Conservation (phyloP, 352 stramenopile species). For the Halophytophthora batemanensis region DNA sequence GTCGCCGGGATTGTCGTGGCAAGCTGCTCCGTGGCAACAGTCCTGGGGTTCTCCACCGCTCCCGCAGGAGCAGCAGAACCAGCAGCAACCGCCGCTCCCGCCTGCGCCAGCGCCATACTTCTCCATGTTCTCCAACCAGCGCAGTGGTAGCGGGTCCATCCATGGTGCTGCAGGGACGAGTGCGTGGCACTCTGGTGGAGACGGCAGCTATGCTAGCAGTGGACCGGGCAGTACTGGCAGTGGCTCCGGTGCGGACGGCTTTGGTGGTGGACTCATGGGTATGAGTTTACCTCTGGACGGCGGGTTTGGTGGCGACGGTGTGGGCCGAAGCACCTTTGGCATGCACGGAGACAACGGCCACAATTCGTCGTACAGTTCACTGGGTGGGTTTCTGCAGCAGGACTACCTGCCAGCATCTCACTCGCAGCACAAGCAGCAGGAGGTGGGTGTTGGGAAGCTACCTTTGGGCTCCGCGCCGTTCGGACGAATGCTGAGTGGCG, state of each 20-base stretch:
- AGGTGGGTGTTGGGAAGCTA: slow-evolving; percentile 24
- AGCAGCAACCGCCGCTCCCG: slow-evolving; percentile 33
- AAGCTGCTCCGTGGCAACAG: slow-evolving; percentile 53
- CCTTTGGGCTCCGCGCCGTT: slow-evolving; percentile 41
- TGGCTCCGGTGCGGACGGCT: slow-evolving; percentile 30
- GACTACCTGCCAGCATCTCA: slow-evolving; percentile 48
- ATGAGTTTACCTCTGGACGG: slow-evolving; percentile 34
- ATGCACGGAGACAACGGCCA: slow-evolving; percentile 25
- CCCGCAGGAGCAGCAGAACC: slow-evolving; percentile 25
- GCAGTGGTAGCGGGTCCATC: slow-evolving; percentile 14
- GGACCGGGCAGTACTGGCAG: slow-evolving; percentile 4
- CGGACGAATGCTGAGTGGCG: slow-evolving; percentile 39
- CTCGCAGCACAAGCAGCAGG: slow-evolving; percentile 23
- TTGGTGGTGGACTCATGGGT: slow-evolving; percentile 44
- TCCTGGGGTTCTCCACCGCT: slow-evolving; percentile 41
- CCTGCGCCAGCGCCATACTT: slow-evolving; percentile 48
- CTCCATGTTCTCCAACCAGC: slow-evolving; percentile 55
- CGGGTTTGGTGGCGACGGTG: slow-evolving; percentile 24
- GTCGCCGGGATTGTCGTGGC: slow-evolving; percentile 41
- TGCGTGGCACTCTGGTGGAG: slow-evolving; percentile 22
- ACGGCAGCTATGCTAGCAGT: slow-evolving; percentile 20
- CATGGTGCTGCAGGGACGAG: slow-evolving; percentile 28
- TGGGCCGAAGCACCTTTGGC: slow-evolving; percentile 26
- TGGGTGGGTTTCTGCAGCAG: slow-evolving; percentile 61
- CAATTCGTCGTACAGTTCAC: slow-evolving; percentile 39